Conservation (phyloP, 2,329 filamentous ascomycete genomes). For the Fusarium equiseti region DNA sequence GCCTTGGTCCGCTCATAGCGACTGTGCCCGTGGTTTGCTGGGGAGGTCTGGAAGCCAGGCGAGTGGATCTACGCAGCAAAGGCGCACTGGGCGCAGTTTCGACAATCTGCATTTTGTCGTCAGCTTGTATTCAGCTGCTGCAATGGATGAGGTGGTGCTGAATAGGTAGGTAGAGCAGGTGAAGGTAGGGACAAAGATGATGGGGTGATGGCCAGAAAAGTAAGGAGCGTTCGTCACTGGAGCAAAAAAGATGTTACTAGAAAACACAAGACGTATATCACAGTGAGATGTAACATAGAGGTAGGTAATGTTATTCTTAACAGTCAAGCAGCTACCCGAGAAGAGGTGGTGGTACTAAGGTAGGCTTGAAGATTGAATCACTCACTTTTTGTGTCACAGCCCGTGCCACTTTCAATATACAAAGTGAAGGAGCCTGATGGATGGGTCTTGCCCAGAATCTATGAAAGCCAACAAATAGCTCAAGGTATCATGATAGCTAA, state of each 20-base stretch:
- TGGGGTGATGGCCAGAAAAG: neutral
- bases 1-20: slow-evolving; percentile 45
- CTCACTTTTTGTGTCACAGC: slow-evolving; percentile 15
- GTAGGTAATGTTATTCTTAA: slow-evolving; percentile 1
- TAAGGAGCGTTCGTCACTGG: neutral
- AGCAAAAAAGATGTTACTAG: neutral
- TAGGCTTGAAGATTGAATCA: slow-evolving; percentile 1
- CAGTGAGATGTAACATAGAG: neutral
- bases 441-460: neutral
- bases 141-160: neutral
- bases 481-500: slow-evolving; percentile 16
- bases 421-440: neutral
- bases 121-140: slow-evolving; percentile 17
- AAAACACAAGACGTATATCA: neutral
- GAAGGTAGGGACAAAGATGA: neutral
- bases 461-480: neutral
- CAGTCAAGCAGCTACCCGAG: neutral
- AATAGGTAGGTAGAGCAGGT: neutral
- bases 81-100: neutral
- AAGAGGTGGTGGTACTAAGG: neutral
- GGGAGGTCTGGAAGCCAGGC: slow-evolving; percentile 26
- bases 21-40: neutral
- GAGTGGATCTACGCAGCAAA: slow-evolving; percentile 39
- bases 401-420: neutral
- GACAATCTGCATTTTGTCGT: slow-evolving; percentile 20